Base-by-base conservation (phyloP, 2,329 filamentous ascomycete genomes). In the Aureobasidium sp. region DNA sequence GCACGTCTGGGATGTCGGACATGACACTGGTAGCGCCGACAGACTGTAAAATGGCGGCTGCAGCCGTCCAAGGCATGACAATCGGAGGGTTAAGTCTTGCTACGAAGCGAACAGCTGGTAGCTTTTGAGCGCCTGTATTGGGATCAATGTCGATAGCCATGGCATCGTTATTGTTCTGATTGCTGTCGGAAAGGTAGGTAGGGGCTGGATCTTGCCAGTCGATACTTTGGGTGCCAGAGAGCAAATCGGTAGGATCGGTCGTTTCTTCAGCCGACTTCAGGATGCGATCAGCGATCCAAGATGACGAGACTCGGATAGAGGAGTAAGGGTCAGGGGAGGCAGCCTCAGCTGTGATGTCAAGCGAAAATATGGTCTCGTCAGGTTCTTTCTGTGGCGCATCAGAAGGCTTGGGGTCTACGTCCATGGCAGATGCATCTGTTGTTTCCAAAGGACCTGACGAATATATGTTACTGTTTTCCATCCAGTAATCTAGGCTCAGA, bases 401-500 rank as follows among this genome's bases (percentile, higher is more conserved):
- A 20, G 59, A 42, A 47, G 55, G 29, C 25, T 65, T 55, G 20
- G 51, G 42, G n/a, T 79, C 76, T 23, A 79, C 31, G 11, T 79
- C 75, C 74, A 79, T 78, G n/a, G 67, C 56, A 9, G 67, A 76
- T 15, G 74, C 72, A 27, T 81, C 68, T 33, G 38, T 64, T 38
- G 31, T n/a, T 9, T 31, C 23, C 1, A 38, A 8, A 20, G 47
- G 27, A 31, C 9, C 8, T 2, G 40, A 23, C 8, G 51, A 51
- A 11, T 45, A 56, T 27, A 58, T 50, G 45, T 60, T 51, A 40
- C 51, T 63, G 78, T 54, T 78, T 76, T 54, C 70, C 77, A 88
- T 90, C 93, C 93, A 96, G 76, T 95, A 97, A 69, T 94, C 91
- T 45, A 96, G 72, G 56, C 87, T 88, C 65, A 95, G 79, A 1